Evolutionary conservation across 2,329 filamentous ascomycete genomes (phyloP).

Genomic region (Hawksworthiomyces lignivorus): DNA sequence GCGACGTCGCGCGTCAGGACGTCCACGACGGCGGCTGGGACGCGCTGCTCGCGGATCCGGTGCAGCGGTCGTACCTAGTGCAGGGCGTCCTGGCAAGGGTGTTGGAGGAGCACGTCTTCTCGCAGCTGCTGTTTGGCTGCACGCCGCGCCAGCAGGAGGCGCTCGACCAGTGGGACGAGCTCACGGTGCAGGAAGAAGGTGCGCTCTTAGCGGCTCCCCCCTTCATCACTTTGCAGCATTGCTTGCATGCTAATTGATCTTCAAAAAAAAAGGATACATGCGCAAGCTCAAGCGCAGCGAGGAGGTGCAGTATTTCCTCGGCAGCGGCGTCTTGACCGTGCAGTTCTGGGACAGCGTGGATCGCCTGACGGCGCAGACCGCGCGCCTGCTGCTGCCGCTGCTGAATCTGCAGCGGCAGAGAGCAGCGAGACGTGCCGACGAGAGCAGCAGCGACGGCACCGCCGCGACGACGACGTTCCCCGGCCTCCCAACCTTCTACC

Average conservation of each 20-base stretch:
- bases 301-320: constrained; percentile 21
- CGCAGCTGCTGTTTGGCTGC: constrained; percentile 32
- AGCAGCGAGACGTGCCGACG: constrained; percentile 5
- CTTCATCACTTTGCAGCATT: too few relatives aligned
- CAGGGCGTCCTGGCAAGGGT: constrained; percentile 29
- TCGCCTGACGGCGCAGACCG: constrained; percentile 23
- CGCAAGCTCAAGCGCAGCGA: constrained; percentile 27
- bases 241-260: too few relatives aligned
- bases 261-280: constrained; percentile 24
- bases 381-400: constrained; percentile 29
- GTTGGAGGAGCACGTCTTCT: constrained; percentile 31
- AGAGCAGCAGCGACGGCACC: neutral
- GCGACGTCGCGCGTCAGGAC: constrained; percentile 28
- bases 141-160: constrained; percentile 17
- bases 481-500: constrained; percentile 20
- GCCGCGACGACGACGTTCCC: neutral
- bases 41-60: constrained; percentile 21
- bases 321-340: constrained; percentile 17
- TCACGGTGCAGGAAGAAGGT: constrained; percentile 27
- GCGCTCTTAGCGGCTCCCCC: too few relatives aligned
- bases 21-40: constrained; percentile 26
- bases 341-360: constrained; percentile 32
- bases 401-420: constrained; percentile 21
- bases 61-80: constrained; percentile 26
- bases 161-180: constrained; percentile 24